Conservation (phyloP, 192 early-diverging fungal species). For the Dissophora ornata region DNA sequence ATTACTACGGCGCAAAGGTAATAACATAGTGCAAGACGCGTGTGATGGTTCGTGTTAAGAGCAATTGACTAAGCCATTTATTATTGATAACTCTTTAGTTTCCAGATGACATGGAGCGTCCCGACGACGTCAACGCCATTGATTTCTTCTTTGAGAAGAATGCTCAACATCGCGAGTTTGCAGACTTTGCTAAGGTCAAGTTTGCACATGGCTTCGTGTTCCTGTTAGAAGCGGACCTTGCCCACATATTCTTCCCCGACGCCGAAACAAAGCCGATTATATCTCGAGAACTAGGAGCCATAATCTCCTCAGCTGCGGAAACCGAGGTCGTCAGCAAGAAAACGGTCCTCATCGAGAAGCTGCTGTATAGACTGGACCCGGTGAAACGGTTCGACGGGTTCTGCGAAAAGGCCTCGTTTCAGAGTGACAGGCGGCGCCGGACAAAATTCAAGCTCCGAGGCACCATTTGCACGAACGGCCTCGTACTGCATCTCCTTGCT, state of each 20-base stretch:
- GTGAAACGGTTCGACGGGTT: not conserved
- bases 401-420: not conserved
- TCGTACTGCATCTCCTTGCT: not conserved
- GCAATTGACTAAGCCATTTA: too few species aligned
- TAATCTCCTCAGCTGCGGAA: not conserved
- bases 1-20: too few species aligned
- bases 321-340: not conserved
- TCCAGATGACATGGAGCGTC: not conserved
- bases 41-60: too few species aligned
- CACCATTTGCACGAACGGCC: slow-evolving; percentile 4
- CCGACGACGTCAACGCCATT: not conserved
- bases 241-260: not conserved
- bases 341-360: not conserved
- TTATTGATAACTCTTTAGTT: too few species aligned
- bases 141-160: not conserved
- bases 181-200: not conserved
- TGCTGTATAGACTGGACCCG: not conserved
- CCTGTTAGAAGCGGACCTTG: not conserved
- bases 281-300: not conserved
- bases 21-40: too few species aligned
- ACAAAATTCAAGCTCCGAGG: not conserved
- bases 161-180: not conserved
- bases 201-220: not conserved
- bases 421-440: not conserved
- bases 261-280: not conserved